These are phyloP conservation scores for Ceratobasidium theobromae DNA, from an alignment of 1,284 basidiomycete species.

Conservation along the genomic window DNA sequence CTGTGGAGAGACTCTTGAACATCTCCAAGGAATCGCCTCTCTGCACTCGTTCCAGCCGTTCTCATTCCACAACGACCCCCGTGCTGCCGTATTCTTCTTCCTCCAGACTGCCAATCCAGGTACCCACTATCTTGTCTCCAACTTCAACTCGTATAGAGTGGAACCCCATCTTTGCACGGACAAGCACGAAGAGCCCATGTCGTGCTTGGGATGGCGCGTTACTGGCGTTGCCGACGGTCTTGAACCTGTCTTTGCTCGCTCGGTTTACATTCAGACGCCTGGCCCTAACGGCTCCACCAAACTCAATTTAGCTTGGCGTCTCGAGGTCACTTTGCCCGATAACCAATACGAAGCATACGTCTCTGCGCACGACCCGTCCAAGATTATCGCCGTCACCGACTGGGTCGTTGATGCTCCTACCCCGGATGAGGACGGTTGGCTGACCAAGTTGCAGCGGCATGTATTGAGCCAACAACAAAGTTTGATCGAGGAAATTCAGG, in stretches of 20 bases:
- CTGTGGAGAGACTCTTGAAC: conserved; percentile 46
- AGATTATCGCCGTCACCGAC: conserved; percentile 31
- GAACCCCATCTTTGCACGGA: conserved; percentile 45
- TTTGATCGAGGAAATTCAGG: too few relatives aligned
- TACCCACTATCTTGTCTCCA: conserved; percentile 50
- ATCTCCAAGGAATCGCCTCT: not conserved
- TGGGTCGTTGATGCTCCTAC: conserved; percentile 33
- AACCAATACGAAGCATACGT: conserved; percentile 34
- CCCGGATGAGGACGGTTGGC: conserved; percentile 17
- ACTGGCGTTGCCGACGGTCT: conserved; percentile 1
- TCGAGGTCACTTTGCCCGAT: conserved; percentile 31
- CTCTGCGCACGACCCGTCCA: conserved; percentile 28
- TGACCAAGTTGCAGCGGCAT: conserved; percentile 44
- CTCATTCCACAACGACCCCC: conserved; percentile 47
- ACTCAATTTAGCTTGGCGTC: conserved; percentile 31
- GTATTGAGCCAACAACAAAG: not conserved
- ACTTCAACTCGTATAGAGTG: conserved; percentile 53
- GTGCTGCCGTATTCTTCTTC: conserved; percentile 68
- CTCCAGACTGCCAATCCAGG: conserved; percentile 72
- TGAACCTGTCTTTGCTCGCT: conserved; percentile 24
- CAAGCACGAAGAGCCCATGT: conserved; percentile 50
- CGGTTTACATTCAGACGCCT: conserved; percentile 31
- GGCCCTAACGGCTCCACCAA: not conserved
- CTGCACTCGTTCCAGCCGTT: conserved; percentile 8
- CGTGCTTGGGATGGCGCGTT: conserved; percentile 40